Conservation (phyloP, 2,329 filamentous ascomycete species). For the Tolypocladium paradoxum region DNA sequence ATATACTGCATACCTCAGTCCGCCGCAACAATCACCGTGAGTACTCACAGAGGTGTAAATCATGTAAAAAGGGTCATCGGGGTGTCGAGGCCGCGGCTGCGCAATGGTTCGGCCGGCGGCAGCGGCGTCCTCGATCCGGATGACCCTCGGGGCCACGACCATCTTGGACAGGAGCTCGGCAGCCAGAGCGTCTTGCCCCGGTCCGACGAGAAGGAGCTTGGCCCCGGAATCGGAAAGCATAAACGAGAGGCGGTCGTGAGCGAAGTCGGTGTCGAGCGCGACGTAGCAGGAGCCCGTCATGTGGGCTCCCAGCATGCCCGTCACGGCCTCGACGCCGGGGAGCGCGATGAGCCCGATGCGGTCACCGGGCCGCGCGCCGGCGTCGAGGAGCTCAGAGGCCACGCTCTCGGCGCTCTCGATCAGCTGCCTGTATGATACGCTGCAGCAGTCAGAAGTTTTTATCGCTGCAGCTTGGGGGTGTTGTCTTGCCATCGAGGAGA, state of each 20-base stretch:
- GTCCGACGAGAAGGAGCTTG: conserved; percentile 9
- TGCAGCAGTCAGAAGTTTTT: conserved; percentile 13
- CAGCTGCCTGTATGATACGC: conserved; percentile 12
- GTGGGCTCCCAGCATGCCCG: conserved; percentile 10
- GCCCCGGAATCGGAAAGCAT: conserved; percentile 12
- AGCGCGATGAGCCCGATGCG: conserved; percentile 10
- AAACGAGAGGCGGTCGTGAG: conserved; percentile 12
- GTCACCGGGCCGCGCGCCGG: conserved; percentile 9
- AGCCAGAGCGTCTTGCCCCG: conserved; percentile 9
- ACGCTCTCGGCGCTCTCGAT: conserved; percentile 11
- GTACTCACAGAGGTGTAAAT: conserved; percentile 14
- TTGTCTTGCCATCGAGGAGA: conserved; percentile 12
- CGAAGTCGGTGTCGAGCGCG: conserved; percentile 14
- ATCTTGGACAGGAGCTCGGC: conserved; percentile 7
- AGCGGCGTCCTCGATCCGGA: conserved; percentile 10
- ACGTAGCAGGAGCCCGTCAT: conserved; percentile 14
- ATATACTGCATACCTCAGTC: too few relatives aligned
- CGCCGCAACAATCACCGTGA: too few relatives aligned
- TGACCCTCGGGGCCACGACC: conserved; percentile 5
- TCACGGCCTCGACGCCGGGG: conserved; percentile 12
- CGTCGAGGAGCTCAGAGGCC: conserved; percentile 9
- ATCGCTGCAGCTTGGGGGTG: conserved; percentile 12
- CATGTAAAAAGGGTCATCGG: conserved; percentile 13
- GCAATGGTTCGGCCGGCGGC: conserved; percentile 5
- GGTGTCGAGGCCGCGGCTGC: conserved; percentile 5